Evolutionary conservation across 371 early-diverging fungal species (phyloP).

Genomic region (Smittium mucronatum): DNA sequence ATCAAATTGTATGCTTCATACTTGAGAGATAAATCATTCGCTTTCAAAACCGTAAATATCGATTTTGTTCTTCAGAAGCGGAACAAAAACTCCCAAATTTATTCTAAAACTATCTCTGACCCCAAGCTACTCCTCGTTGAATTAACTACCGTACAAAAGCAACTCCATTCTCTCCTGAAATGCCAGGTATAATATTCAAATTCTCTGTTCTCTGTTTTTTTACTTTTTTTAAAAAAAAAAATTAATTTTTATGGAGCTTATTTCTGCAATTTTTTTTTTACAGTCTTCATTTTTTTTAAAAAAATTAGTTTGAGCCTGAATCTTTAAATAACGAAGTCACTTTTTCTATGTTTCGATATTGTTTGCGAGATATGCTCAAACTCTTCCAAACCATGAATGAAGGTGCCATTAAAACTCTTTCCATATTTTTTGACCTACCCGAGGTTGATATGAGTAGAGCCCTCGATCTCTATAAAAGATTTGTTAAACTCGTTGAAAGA

Average conservation of each 20-base stretch:
- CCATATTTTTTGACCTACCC: slow-evolving; percentile 78
- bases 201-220: too few relatives aligned
- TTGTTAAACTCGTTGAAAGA: slow-evolving; percentile 69
- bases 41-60: slow-evolving; percentile 53
- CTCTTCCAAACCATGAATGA: slow-evolving; percentile 83
- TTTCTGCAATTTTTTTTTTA: too few relatives aligned
- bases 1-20: slow-evolving; percentile 71
- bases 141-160: slow-evolving; percentile 61
- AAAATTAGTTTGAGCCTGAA: slow-evolving; percentile 59
- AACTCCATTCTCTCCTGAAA: slow-evolving; percentile 60
- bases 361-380: slow-evolving; percentile 70
- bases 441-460: slow-evolving; percentile 65
- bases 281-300: background rate
- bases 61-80: slow-evolving; percentile 53
- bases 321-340: slow-evolving; percentile 80
- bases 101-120: slow-evolving; percentile 40
- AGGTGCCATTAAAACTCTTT: slow-evolving; percentile 72
- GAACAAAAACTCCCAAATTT: slow-evolving; percentile 34
- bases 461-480: slow-evolving; percentile 75
- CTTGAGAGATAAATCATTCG: slow-evolving; percentile 61
- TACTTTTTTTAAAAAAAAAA: too few relatives aligned
- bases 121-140: slow-evolving; percentile 61
- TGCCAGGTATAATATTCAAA: slow-evolving; percentile 41
- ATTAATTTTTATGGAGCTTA: too few relatives aligned
- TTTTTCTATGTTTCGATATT: slow-evolving; percentile 64